Base-by-base conservation (phyloP, 495 filamentous ascomycete species). In the Xylaria flabelliformis region DNA sequence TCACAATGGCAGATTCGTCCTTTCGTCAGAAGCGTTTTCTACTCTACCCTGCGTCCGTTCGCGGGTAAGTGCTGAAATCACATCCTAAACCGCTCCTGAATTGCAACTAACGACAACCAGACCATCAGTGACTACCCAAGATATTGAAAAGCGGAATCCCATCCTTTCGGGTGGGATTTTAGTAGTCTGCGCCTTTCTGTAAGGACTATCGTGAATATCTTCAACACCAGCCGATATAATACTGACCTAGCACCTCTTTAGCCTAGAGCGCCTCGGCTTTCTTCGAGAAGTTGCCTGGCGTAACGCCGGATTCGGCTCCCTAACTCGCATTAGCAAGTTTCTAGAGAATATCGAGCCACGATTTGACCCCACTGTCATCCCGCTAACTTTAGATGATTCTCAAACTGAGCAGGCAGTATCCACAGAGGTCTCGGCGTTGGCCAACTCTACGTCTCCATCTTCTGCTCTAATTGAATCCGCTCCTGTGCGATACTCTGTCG, bases 361-460 rank as follows among this genome's bases (percentile, higher is more conserved):
- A 71, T 94, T 88, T 77, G 93, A 96, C 75, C 94, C 94, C 3
- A 91, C 91, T 44, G 91, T 97, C 50, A 88, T 93, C 32, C 92
- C 91, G 1, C 74, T 88, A n/a, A n/a, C n/a, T n/a, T n/a, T n/a
- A 19, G 21, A 36, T 36, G 29, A 53, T 36, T 17, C 64, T 19
- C 24, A 19, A 24, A 32, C 64, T 10, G 64, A 50, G 64, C 34
- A 46, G 7, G 44, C 64, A 36, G 44, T 41, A 19, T 36, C 42
- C 44, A 67, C 26, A 8, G 46, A 36, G 46, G 32, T 13, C 13
- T 32, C 64, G 46, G 32, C 29, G 19, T 39, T 3, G 32, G 13
- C 44, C 42, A 29, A 53, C 21, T 34, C 62, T 3, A 8, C 19
- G 5, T 46, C 63, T 34, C 41, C 24, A 13, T 48, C 63, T 63